Percentiles rank a stretch among this genome's conserved stretches.
phyloP scores from a whole-genome alignment of 192 early-diverging fungal species.

The Podila horticola region DNA sequence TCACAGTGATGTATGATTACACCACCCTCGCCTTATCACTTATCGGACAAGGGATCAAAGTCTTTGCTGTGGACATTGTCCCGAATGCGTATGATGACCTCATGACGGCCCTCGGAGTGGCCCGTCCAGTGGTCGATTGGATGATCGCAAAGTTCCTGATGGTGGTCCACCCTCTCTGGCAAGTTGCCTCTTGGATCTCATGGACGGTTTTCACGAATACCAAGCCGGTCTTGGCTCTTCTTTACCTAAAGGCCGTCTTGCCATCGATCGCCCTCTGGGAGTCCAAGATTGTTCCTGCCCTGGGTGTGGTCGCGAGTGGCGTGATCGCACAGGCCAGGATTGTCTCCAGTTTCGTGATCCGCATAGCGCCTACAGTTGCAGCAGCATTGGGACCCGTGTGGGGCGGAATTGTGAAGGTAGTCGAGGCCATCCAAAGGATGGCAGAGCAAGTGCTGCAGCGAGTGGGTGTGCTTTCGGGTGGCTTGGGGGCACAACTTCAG shows the following conservation, averaged over 20 bases:
- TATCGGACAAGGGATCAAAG: constrained; percentile 9
- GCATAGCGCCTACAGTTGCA: not conserved
- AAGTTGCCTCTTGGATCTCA: constrained; percentile 21
- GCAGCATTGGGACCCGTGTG: constrained; percentile 14
- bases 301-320: not conserved
- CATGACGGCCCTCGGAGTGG: constrained; percentile 26
- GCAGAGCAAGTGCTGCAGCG: not conserved
- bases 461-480: constrained; percentile 14
- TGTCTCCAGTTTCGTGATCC: not conserved
- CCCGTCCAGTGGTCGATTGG: constrained; percentile 30
- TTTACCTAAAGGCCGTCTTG: constrained; percentile 5
- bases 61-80: constrained; percentile 27
- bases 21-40: not conserved
- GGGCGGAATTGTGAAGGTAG: constrained; percentile 14
- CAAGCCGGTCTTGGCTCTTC: constrained; percentile 3
- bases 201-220: constrained; percentile 9
- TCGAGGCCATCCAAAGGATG: not conserved
- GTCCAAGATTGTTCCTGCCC: constrained; percentile 4
- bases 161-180: constrained; percentile 20
- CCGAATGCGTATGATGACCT: constrained; percentile 40
- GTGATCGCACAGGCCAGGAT: constrained; percentile 8
- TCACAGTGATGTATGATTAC: constrained; percentile 9
- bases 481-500: constrained; percentile 15
- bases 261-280: constrained; percentile 22
- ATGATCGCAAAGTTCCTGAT: constrained; percentile 20